phyloP scores from a whole-genome alignment of 2,329 filamentous ascomycete genomes.

The Sphaerulina vaccinii region DNA sequence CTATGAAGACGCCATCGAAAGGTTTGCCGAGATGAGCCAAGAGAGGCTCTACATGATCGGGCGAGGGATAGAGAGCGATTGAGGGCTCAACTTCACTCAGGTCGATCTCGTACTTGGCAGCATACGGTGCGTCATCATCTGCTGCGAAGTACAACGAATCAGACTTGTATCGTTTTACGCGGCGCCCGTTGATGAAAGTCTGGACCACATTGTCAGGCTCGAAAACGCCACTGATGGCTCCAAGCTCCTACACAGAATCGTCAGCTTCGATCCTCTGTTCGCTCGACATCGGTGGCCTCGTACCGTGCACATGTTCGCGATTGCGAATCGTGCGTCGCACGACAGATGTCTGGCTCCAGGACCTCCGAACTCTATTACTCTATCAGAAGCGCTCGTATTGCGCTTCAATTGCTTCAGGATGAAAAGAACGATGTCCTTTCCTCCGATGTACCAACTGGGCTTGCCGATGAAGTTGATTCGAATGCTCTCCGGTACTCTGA shows the following conservation, averaged over 20 bases:
- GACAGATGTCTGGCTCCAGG: not conserved
- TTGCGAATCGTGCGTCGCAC: conserved; percentile 15
- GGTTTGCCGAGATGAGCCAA: conserved; percentile 4
- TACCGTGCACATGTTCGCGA: conserved; percentile 19
- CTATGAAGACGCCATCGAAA: conserved; percentile 19
- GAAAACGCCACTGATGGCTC: conserved; percentile 16
- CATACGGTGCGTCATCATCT: conserved; percentile 10
- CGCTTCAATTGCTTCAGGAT: conserved; percentile 15
- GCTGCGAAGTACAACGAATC: conserved; percentile 12
- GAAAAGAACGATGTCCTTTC: conserved; percentile 19
- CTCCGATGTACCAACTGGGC: conserved; percentile 13
- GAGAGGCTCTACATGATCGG: conserved; percentile 14
- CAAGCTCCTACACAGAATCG: conserved; percentile 3
- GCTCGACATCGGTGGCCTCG: not conserved
- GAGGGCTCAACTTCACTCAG: conserved; percentile 7
- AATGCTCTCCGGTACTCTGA: conserved; percentile 17
- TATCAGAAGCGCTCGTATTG: conserved; percentile 14
- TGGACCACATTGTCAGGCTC: conserved; percentile 8
- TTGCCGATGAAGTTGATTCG: conserved; percentile 6
- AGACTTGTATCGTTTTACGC: not conserved
- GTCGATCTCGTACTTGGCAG: conserved; percentile 3
- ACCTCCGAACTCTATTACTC: conserved; percentile 15
- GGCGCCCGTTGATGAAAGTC: conserved; percentile 2
- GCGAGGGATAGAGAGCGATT: conserved; percentile 12
- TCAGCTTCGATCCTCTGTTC: not conserved